These are phyloP conservation scores for Durotheca rogersii DNA, from an alignment of 495 filamentous ascomycete genomes.

Conservation along the genomic window DNA sequence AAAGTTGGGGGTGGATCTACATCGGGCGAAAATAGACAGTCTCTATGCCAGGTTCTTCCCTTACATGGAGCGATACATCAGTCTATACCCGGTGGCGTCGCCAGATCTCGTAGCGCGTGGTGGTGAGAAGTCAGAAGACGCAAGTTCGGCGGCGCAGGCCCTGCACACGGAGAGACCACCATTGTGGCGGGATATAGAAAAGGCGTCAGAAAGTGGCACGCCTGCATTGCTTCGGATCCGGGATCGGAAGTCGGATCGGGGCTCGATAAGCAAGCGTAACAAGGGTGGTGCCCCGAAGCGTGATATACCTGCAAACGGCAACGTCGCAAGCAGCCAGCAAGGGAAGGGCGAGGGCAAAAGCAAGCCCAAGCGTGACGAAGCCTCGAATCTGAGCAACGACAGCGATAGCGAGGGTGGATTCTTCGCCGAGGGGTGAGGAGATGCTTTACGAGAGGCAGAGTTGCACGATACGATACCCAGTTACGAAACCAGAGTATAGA, in stretches of 20 bases:
- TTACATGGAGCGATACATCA: conserved; percentile 73
- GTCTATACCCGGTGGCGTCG: conserved; percentile 63
- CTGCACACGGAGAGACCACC: conserved; percentile 49
- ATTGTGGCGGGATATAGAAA: conserved; percentile 70
- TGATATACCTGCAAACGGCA: conserved; percentile 1
- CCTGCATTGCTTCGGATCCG: conserved; percentile 21
- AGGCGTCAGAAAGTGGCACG: conserved; percentile 61
- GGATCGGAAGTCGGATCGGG: conserved; percentile 23
- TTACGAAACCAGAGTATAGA: neutral
- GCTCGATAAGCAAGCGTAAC: conserved; percentile 1
- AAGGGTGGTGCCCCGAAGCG: conserved; percentile 8
- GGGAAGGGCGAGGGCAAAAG: conserved; percentile 8
- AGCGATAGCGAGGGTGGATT: conserved; percentile 37
- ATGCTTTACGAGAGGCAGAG: conserved; percentile 2
- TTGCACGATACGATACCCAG: conserved; percentile 26
- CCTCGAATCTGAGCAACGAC: conserved; percentile 1
- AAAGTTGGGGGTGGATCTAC: conserved; percentile 58
- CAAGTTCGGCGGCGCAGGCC: conserved; percentile 38
- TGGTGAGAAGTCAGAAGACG: conserved; percentile 31
- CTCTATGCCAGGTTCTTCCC: conserved; percentile 87
- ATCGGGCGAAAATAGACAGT: conserved; percentile 73
- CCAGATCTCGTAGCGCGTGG: neutral
- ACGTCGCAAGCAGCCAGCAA: neutral
- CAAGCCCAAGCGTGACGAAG: conserved; percentile 4
- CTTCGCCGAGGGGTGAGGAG: conserved; percentile 27